Evolutionary conservation across 768 basidiomycete genomes (phyloP).

Genomic region (Tulasnella sp.): DNA sequence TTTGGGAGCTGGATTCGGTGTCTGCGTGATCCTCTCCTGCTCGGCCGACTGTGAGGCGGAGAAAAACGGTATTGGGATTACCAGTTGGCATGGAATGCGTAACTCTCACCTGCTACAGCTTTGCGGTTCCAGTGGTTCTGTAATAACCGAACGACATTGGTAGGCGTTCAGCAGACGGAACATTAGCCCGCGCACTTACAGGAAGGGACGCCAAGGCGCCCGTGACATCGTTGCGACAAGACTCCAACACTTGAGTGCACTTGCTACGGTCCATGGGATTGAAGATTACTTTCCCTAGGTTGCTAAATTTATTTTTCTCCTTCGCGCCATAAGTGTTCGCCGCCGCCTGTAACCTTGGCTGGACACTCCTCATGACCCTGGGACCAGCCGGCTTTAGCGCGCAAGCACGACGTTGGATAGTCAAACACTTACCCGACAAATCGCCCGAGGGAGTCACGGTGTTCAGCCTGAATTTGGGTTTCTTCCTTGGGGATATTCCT

Average conservation of each 20-base stretch:
- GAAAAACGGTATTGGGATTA: background rate
- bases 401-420: too few species aligned
- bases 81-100: too few species aligned
- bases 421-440: too few species aligned
- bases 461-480: too few species aligned
- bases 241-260: background rate
- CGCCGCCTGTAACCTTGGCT: background rate
- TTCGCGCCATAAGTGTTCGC: background rate
- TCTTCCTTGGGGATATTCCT: too few species aligned
- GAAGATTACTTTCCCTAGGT: background rate
- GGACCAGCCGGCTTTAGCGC: too few species aligned
- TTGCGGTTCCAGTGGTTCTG: background rate
- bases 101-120: background rate
- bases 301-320: background rate
- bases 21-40: background rate
- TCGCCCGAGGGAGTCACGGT: too few species aligned
- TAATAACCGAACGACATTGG: background rate
- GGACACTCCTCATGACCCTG: background rate
- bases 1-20: background rate
- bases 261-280: background rate
- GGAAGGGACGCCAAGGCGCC: background rate
- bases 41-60: background rate
- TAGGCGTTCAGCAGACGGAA: background rate
- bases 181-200: background rate
- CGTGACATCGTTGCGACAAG: background rate